phyloP scores from a whole-genome alignment of 352 stramenopile genomes.

The Phytopythium montanum region DNA sequence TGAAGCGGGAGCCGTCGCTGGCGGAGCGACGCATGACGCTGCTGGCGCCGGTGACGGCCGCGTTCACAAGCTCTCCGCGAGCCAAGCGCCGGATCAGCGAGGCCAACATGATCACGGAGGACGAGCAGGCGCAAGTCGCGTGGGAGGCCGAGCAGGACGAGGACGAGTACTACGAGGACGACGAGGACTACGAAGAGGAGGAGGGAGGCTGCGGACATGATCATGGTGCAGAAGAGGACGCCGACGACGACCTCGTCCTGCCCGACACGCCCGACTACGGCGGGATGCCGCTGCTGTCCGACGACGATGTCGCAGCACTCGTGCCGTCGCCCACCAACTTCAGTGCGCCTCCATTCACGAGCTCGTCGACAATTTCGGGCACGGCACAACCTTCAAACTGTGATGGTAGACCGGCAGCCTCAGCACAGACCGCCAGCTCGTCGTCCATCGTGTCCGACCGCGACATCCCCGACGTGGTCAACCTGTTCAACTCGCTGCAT shows the following conservation, averaged over 20 bases:
- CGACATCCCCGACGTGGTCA: slow-evolving; percentile 59
- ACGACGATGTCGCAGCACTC: slow-evolving; percentile 33
- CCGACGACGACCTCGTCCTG: slow-evolving; percentile 26
- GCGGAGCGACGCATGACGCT: not conserved
- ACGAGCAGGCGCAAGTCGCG: slow-evolving; percentile 14
- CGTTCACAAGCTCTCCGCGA: slow-evolving; percentile 29
- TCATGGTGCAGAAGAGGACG: slow-evolving; percentile 9
- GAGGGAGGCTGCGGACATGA: slow-evolving; percentile 13
- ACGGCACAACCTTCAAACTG: not conserved
- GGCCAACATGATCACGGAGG: slow-evolving; percentile 8
- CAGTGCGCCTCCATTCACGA: not conserved
- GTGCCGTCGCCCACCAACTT: slow-evolving; percentile 27
- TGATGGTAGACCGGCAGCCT: not conserved
- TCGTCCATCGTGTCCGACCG: slow-evolving; percentile 15
- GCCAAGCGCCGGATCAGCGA: slow-evolving; percentile 33
- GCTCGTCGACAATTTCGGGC: not conserved
- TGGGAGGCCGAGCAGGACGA: slow-evolving; percentile 13
- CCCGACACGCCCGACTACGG: slow-evolving; percentile 25
- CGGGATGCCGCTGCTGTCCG: slow-evolving; percentile 33
- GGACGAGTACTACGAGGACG: slow-evolving; percentile 9
- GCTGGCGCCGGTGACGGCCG: not conserved
- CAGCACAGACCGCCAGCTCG: not conserved
- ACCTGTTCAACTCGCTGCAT: slow-evolving; percentile 70
- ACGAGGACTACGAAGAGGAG: slow-evolving; percentile 10
- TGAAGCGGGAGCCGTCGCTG: slow-evolving; percentile 2